Evolutionary conservation across 2,329 filamentous ascomycete genomes (phyloP), one percentile per base, ranked within the genome.

Genomic region (Diaporthe sp.): DNA sequence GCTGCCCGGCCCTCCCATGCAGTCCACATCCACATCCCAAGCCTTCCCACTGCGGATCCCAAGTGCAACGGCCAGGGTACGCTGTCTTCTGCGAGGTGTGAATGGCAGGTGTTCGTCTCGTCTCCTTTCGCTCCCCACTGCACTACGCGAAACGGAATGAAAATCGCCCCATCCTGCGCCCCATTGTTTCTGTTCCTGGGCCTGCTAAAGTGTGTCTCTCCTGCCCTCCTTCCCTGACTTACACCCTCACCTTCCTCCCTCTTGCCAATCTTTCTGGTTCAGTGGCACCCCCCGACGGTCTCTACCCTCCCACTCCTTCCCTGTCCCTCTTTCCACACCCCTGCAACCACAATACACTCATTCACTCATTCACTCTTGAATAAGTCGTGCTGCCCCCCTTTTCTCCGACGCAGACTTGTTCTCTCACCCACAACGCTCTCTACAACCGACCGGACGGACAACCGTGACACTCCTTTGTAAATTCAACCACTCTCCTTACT

Each of bases 61-160:
- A 44, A 35, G 59, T 61, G 51, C 65, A 68, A 30, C 69, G 59
- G 27, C 59, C 59, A 66, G 71, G 71, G 63, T 73, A 17, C 44
- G 44, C 37, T 53, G 63, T 68, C 47, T 22, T 27, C 58, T 61
- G 42, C 12, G 42, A 27, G 32, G 44, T 37, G 35, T 66, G 59
- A 69, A 53, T 71, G 70, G 56, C 70, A 71, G 73, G 59, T 35
- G 58, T 73, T 73, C 74, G 44, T 73, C 71, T 59, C 53, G 15
- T 39, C 32, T 69, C 70, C 71, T 65, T 70, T 69, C 32, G 58
- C 68, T 71, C 35, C 74, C 74, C 42, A 70, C 71, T 65, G 68
- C 71, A 74, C 71, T 74, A 44, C 74, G 68, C 42, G 69, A 74
- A 74, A 75, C 73, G 74, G 74, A 68, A 69, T 69, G 59, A 70